Evolutionary conservation across 2,329 filamentous ascomycete genomes (phyloP).

Genomic region (Penicillium hesseltinei): DNA sequence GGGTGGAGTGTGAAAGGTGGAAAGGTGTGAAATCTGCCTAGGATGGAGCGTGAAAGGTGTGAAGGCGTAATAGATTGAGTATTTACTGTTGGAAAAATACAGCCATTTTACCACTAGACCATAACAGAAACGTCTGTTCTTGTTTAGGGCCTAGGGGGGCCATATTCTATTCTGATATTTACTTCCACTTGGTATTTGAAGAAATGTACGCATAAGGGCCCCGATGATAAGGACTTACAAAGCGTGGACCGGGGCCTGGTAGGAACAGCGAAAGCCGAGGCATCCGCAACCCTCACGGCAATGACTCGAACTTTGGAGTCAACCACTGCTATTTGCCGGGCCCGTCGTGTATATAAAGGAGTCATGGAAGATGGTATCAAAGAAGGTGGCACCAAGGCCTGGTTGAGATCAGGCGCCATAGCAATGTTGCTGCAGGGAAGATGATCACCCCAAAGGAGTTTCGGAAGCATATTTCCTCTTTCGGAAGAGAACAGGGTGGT

Average conservation of each 20-base stretch:
- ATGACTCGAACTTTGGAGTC: neutral
- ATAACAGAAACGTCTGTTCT: no score
- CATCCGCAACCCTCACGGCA: neutral
- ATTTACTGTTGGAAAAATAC: neutral
- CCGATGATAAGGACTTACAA: neutral
- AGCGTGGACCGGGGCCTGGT: neutral
- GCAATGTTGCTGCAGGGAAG: neutral
- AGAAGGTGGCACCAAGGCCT: neutral
- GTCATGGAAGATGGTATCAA: neutral
- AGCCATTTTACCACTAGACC: no score
- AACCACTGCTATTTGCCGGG: neutral
- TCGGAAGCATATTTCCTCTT: neutral
- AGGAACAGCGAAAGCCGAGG: neutral
- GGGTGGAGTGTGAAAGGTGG: neutral
- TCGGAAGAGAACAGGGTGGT: neutral
- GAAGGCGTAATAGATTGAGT: neutral
- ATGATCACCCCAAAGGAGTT: neutral
- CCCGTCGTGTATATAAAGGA: neutral
- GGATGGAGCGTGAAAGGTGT: neutral
- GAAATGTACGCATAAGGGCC: no score
- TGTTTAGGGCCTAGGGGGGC: no score
- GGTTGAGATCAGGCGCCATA: neutral
- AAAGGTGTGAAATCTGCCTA: no score
- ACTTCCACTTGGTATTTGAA: neutral
- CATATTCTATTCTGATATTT: no score